These are phyloP conservation scores for Hypoxylon intermedium DNA, from an alignment of 495 filamentous ascomycete genomes.

Conservation along the genomic window DNA sequence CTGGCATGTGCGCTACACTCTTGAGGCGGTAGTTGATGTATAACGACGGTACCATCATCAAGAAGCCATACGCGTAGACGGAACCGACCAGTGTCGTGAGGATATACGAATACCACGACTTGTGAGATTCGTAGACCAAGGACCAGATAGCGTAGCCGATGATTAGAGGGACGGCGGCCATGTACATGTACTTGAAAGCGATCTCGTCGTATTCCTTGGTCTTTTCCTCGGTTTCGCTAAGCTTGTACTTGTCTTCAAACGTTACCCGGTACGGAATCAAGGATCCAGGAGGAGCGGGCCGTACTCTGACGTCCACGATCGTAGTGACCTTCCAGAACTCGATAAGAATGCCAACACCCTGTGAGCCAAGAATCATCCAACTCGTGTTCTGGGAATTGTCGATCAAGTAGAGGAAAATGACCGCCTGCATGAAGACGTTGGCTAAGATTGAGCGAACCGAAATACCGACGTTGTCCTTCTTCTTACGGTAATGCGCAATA, in stretches of 20 bases:
- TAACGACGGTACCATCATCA: slow-evolving; percentile 98
- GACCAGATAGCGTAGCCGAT: slow-evolving; percentile 89
- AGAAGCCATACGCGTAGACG: slow-evolving; percentile 96
- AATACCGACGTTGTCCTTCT: slow-evolving; percentile 97
- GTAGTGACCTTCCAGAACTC: slow-evolving; percentile 99
- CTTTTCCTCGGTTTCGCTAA: slow-evolving; percentile 93
- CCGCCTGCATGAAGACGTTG: slow-evolving; percentile 95
- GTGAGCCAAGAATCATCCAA: slow-evolving; percentile 97
- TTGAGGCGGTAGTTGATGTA: slow-evolving; percentile 99
- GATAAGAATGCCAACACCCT: slow-evolving; percentile 90
- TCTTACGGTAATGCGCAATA: slow-evolving; percentile 97
- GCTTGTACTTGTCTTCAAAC: slow-evolving; percentile 97
- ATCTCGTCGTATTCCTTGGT: slow-evolving; percentile 98
- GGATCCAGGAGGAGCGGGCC: slow-evolving; percentile 68
- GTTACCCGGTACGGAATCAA: slow-evolving; percentile 81
- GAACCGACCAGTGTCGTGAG: slow-evolving; percentile 90
- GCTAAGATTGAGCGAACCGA: slow-evolving; percentile 94
- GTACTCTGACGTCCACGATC: slow-evolving; percentile 86
- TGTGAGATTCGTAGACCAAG: slow-evolving; percentile 91
- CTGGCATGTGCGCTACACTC: slow-evolving; percentile 96
- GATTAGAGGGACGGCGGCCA: slow-evolving; percentile 86
- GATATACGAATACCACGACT: slow-evolving; percentile 96
- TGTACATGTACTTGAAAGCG: slow-evolving; percentile 95
- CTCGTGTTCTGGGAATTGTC: slow-evolving; percentile 97
- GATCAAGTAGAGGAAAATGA: slow-evolving; percentile 98